Evolutionary conservation across 2,329 filamentous ascomycete genomes (phyloP).

Genomic region (Fusarium sp.): DNA sequence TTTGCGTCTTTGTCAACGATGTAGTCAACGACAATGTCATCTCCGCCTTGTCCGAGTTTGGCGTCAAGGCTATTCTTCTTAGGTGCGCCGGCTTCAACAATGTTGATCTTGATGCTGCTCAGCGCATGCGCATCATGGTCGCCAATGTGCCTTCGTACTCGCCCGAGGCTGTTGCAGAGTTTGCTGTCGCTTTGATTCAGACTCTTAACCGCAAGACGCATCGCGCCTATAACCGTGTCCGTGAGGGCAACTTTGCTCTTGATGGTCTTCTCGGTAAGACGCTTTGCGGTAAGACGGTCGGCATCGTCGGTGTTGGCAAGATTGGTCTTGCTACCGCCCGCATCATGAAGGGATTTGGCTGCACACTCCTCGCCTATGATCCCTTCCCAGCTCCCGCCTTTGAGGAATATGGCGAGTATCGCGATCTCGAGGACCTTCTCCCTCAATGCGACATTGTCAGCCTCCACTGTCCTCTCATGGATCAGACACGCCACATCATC

Average conservation of each 20-base stretch:
- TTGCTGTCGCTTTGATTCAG: constrained; percentile 71
- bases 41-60: constrained; percentile 55
- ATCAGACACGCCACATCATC: constrained; percentile 67
- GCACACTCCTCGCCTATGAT: constrained; percentile 67
- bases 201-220: constrained; percentile 73
- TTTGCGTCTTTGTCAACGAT: constrained; percentile 76
- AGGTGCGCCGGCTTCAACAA: constrained; percentile 75
- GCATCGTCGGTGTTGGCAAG: constrained; percentile 69
- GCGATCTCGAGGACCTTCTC: constrained; percentile 63
- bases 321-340: constrained; percentile 69
- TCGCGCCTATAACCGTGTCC: constrained; percentile 71
- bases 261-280: constrained; percentile 69
- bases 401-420: constrained; percentile 59
- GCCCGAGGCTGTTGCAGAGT: constrained; percentile 74
- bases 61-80: constrained; percentile 66
- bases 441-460: constrained; percentile 66
- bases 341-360: constrained; percentile 71
- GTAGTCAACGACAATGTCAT: constrained; percentile 60
- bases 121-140: constrained; percentile 64
- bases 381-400: constrained; percentile 61
- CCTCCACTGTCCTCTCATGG: constrained; percentile 70
- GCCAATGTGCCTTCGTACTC: constrained; percentile 73
- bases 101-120: constrained; percentile 65
- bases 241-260: constrained; percentile 72
- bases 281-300: constrained; percentile 69